Evolutionary conservation across 73 alveolate species (phyloP).

Genomic region (Tetrahymena thermophila): DNA sequence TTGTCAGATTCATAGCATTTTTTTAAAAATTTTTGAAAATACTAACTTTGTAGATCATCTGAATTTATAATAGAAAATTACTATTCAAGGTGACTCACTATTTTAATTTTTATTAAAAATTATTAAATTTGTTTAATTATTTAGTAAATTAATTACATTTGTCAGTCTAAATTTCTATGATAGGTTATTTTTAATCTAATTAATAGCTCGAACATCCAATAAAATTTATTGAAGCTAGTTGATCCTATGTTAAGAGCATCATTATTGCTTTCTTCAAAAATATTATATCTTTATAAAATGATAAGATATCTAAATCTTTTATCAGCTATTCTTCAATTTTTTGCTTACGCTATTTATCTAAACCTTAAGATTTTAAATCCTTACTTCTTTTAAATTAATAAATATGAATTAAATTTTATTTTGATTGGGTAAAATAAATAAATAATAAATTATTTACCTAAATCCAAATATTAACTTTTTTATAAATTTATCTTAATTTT

Average conservation of each 20-base stretch:
- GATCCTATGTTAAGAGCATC: not conserved
- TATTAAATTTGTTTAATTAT: no score
- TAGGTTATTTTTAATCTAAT: no score
- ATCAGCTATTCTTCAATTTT: not conserved
- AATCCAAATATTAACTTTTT: no score
- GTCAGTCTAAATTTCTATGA: not conserved
- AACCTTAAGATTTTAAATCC: not conserved
- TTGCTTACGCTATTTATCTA: not conserved
- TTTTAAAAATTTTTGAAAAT: no score
- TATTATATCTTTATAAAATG: not conserved
- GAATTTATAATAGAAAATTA: not conserved
- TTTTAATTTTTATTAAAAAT: no score
- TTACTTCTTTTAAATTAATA: no score
- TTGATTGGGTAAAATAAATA: no score
- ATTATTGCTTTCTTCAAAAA: not conserved
- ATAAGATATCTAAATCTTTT: not conserved
- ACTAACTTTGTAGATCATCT: not conserved
- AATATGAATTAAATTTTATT: no score
- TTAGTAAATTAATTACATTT: not conserved
- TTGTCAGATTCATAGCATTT: not conserved
- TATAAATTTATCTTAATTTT: not conserved
- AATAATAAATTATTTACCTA: not conserved
- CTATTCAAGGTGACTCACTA: not conserved
- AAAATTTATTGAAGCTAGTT: not conserved
- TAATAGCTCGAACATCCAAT: not conserved